phyloP scores from a whole-genome alignment of 768 basidiomycete species.

The Glaciozyma martinii region DNA sequence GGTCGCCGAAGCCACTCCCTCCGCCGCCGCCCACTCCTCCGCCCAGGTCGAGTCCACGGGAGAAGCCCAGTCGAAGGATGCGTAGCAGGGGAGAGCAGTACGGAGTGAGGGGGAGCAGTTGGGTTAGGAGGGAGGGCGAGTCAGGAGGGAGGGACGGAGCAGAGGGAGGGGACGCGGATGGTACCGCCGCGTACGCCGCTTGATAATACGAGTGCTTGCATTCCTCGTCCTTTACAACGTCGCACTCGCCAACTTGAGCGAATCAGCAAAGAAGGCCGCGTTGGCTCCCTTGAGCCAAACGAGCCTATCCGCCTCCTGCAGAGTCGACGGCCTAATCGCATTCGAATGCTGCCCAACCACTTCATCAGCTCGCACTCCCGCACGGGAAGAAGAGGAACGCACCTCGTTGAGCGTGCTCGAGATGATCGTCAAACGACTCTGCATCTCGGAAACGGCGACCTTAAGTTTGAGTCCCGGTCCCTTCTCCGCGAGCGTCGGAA shows the following conservation, averaged over 20 bases:
- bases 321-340: conserved; percentile 11
- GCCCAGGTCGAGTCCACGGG: no score
- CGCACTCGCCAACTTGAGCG: conserved; percentile 1
- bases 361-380: no score
- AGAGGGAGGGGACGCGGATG: no score
- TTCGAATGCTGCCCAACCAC: not conserved
- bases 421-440: conserved; percentile 4
- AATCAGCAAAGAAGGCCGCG: conserved; percentile 2
- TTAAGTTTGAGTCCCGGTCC: conserved; percentile 5
- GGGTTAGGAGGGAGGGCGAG: no score
- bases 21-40: no score
- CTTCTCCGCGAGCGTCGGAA: conserved; percentile 8
- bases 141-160: no score
- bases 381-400: not conserved
- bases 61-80: no score
- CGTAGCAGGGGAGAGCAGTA: no score
- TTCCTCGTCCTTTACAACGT: not conserved
- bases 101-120: no score
- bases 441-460: conserved; percentile 21
- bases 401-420: not conserved
- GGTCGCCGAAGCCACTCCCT: no score
- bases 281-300: conserved; percentile 27
- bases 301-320: conserved; percentile 17
- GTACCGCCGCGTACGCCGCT: no score
- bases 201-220: not conserved